Conservation (phyloP, 768 basidiomycete genomes). For the Mycena metata region DNA sequence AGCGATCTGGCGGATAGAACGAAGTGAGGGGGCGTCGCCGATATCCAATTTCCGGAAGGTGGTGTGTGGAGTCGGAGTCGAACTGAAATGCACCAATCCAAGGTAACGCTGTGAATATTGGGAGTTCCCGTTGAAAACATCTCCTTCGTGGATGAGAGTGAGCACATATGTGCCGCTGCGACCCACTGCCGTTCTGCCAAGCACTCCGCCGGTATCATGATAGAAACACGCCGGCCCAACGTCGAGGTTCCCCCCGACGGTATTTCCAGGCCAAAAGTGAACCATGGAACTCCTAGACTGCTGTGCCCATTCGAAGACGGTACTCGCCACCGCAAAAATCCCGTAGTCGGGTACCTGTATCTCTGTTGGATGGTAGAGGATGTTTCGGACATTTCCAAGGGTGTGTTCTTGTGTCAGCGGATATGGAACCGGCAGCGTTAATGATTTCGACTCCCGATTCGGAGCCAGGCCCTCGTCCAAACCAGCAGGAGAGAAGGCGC, state of each 20-base stretch:
- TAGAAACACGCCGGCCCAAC: neutral
- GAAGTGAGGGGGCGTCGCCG: neutral
- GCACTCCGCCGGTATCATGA: neutral
- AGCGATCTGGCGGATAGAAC: neutral
- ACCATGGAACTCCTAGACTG: neutral
- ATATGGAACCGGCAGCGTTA: neutral
- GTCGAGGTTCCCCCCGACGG: neutral
- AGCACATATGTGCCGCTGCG: neutral
- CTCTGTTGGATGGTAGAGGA: neutral
- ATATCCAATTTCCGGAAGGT: slow-evolving; percentile 1
- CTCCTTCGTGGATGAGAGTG: too few relatives aligned
- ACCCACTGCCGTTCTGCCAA: neutral
- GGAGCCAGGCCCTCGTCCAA: neutral
- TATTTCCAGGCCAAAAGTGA: neutral
- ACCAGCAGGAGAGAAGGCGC: neutral
- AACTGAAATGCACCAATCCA: neutral
- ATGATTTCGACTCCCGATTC: too few relatives aligned
- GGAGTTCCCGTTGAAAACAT: too few relatives aligned
- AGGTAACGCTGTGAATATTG: neutral
- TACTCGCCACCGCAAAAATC: neutral
- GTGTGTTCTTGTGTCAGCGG: neutral
- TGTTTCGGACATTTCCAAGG: neutral
- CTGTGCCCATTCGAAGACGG: too few relatives aligned
- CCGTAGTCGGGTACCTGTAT: neutral
- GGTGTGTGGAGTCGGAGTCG: neutral